These are phyloP conservation scores for Fusarium abutilonis DNA, from an alignment of 2,329 filamentous ascomycete species.

Conservation along the genomic window DNA sequence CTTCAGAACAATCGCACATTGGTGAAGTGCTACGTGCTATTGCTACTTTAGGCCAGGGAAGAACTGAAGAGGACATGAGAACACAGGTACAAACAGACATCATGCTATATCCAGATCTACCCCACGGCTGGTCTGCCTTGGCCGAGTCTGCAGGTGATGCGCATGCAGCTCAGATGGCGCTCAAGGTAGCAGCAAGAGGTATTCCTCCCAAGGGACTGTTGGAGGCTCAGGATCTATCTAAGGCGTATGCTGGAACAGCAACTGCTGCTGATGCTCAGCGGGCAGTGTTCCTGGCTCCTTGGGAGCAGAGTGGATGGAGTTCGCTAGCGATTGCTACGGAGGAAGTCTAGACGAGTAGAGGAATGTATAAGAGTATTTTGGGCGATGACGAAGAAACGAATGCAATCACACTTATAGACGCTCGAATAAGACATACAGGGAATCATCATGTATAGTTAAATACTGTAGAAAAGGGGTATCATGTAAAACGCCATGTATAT, in stretches of 20 bases:
- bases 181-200: conserved; percentile 78
- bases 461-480: conserved; percentile 32
- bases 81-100: conserved; percentile 78
- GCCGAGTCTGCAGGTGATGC: conserved; percentile 66
- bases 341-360: conserved; percentile 21
- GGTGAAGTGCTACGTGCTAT: conserved; percentile 81
- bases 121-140: conserved; percentile 83
- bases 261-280: conserved; percentile 77
- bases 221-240: conserved; percentile 74
- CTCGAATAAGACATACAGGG: not conserved
- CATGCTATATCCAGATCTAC: conserved; percentile 81
- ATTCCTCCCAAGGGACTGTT: conserved; percentile 78
- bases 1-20: conserved; percentile 73
- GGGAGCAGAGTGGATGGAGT: conserved; percentile 74
- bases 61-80: conserved; percentile 61
- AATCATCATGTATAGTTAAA: not conserved
- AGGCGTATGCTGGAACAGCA: conserved; percentile 78
- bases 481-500: conserved; percentile 13
- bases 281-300: conserved; percentile 83
- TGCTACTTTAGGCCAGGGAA: conserved; percentile 64
- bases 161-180: conserved; percentile 77
- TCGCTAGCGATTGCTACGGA: conserved; percentile 55
- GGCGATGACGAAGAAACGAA: conserved; percentile 9
- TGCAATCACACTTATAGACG: not conserved
- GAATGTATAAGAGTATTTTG: not conserved